Conservation (phyloP, 208 protist species). For the Crithidia acanthocephali region DNA sequence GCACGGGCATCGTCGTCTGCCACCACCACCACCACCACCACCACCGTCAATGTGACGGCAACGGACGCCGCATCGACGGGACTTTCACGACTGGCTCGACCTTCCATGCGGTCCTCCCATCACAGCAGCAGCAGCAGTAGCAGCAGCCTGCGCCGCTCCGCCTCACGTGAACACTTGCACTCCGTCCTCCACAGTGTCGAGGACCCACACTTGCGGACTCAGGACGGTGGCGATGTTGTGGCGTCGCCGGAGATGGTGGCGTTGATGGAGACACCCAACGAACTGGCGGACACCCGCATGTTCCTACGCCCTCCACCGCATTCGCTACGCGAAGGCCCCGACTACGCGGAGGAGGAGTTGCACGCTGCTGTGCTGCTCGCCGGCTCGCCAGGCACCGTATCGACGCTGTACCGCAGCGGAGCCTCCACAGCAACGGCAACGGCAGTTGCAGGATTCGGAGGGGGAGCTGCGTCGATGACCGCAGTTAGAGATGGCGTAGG, state of each 20-base stretch:
- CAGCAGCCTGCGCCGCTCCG: slow-evolving; percentile 1
- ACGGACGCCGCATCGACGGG: not conserved
- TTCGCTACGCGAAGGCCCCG: not conserved
- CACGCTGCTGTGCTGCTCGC: not conserved
- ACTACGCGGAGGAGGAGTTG: not conserved
- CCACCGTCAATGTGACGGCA: too few species aligned
- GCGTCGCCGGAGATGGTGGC: not conserved
- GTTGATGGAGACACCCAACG: slow-evolving; percentile 7
- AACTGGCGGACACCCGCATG: slow-evolving; percentile 12
- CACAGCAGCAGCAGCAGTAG: too few species aligned
- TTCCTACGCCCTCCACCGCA: slow-evolving; percentile 11
- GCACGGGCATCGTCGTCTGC: slow-evolving; percentile 1
- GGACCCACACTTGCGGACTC: too few species aligned
- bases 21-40: too few species aligned
- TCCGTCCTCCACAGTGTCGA: not conserved
- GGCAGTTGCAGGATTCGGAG: too few species aligned
- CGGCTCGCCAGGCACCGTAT: not conserved
- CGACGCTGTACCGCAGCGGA: slow-evolving; percentile 18
- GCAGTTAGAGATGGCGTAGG: not conserved
- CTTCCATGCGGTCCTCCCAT: not conserved
- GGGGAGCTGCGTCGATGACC: not conserved
- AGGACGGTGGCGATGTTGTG: not conserved
- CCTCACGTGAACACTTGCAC: not conserved
- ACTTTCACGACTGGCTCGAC: not conserved
- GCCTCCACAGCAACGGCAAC: not conserved